Conservation (phyloP, 1,284 basidiomycete genomes). For the Sanghuangporus weigelae region DNA sequence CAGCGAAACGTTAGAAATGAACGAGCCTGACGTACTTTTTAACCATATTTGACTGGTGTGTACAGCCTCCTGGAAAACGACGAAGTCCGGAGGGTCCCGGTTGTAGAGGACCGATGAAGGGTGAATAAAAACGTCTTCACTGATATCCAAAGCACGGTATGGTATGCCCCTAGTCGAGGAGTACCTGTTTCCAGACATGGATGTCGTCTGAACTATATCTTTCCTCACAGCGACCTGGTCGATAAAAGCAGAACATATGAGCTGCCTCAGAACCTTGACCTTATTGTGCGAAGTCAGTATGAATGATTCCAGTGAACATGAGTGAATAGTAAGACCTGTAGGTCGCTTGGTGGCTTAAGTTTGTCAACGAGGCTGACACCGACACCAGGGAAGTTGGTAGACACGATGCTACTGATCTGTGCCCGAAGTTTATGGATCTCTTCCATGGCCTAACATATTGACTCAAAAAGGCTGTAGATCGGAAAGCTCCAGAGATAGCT, state of each 20-base stretch:
- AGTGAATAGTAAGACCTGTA: conserved; percentile 47
- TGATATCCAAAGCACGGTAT: conserved; percentile 79
- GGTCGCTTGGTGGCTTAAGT: conserved; percentile 65
- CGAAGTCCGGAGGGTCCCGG: conserved; percentile 75
- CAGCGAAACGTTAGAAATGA: neutral
- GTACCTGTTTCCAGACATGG: conserved; percentile 61
- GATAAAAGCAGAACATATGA: conserved; percentile 87
- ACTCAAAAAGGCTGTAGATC: neutral
- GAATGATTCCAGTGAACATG: conserved; percentile 18
- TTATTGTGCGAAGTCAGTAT: conserved; percentile 28
- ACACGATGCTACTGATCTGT: conserved; percentile 84
- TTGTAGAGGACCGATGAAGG: conserved; percentile 79
- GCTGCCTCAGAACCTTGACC: conserved; percentile 88
- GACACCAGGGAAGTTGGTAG: conserved; percentile 58
- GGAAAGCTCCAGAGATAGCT: conserved; percentile 17
- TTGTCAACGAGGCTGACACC: conserved; percentile 56
- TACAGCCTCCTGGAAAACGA: conserved; percentile 83
- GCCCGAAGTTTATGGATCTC: conserved; percentile 97
- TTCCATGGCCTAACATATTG: conserved; percentile 79
- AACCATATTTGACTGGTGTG: conserved; percentile 74
- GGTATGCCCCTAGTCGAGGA: conserved; percentile 76
- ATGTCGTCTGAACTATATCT: conserved; percentile 64
- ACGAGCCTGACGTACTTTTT: conserved; percentile 53
- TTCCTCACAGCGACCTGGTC: conserved; percentile 95
- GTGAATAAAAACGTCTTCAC: conserved; percentile 91